These are phyloP conservation scores for Coemansia sp. DNA, from an alignment of 192 early-diverging fungal species.

Conservation along the genomic window DNA sequence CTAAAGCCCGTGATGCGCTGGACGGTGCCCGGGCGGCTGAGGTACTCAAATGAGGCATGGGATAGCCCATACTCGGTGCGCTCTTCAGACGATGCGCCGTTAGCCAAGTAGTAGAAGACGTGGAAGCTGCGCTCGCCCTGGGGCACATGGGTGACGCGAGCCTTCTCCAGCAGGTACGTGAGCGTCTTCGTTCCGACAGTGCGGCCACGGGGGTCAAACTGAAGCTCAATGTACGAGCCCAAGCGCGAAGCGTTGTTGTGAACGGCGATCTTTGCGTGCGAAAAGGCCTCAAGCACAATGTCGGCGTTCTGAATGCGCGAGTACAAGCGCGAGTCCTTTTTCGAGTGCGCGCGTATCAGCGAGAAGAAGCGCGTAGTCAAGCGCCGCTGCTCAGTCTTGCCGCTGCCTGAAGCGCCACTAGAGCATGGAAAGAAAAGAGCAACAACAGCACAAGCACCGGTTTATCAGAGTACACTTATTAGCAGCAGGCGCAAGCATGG, in stretches of 20 bases:
- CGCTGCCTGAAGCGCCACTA: constrained; percentile 86
- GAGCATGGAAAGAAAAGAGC: constrained; percentile 8
- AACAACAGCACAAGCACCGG: not conserved
- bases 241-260: constrained; percentile 84
- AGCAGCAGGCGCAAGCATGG: not conserved
- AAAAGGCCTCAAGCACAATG: constrained; percentile 82
- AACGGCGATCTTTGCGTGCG: constrained; percentile 71
- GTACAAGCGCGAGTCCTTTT: constrained; percentile 69
- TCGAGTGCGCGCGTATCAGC: constrained; percentile 66
- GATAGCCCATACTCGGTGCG: constrained; percentile 58
- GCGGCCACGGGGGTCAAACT: constrained; percentile 86
- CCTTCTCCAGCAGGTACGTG: constrained; percentile 87
- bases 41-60: constrained; percentile 50
- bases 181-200: constrained; percentile 83
- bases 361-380: constrained; percentile 63
- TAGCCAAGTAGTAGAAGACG: constrained; percentile 90
- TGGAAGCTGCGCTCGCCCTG: constrained; percentile 84
- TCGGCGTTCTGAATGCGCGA: constrained; percentile 66
- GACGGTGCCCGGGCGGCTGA: constrained; percentile 58
- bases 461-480: not conserved
- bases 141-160: constrained; percentile 67
- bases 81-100: constrained; percentile 77
- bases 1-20: constrained; percentile 60
- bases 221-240: constrained; percentile 80
- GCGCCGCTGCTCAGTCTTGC: constrained; percentile 79